Base-by-base conservation (phyloP, 2,329 filamentous ascomycete genomes). In the Pestalotiopsis sp. region DNA sequence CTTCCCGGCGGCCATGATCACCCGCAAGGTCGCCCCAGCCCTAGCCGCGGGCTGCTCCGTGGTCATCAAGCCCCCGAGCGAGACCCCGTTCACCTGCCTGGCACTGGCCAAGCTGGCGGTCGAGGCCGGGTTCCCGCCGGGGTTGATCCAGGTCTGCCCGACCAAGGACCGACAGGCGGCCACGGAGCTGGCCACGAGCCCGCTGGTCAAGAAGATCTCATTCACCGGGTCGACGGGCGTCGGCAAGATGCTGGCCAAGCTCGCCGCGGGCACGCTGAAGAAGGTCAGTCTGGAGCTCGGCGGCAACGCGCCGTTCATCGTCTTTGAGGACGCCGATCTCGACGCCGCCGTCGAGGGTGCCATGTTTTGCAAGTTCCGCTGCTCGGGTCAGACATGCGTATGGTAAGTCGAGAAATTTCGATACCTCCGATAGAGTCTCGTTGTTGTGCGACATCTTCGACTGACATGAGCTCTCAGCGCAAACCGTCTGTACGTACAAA, bases 1-100 rank as follows among this genome's bases (percentile, higher is more conserved):
- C 81, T 97, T 97, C 76, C 91, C 92, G 14, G 89, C 90, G 3
- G 91, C 91, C 64, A 93, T 93, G 91, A 89, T 93, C 72, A 92
- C 90, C 5, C 83, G 90, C 69, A 92, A 92, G 79, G 85, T 90
- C 64, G 90, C 87, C 1, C 90, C 93, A 1, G 93, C 92, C 7
- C 86, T 98, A 67, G 96, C 96, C n/a, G 95, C 94, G n/a, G 96
- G 95, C 69, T 98, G 95, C 82, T 97, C 95, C 0, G 92, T 97
- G 2, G 95, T 98, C 2, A 91, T 91, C 75, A 99, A 99, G 81
- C 92, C 94, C 17, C 95, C 95, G 1, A 91, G 91, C 63, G 95
- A 98, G 84, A 97, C 96, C 0, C 95, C 95, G 0, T 95, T 96
- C 79, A 97, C 95, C 31, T 90, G 94, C 0, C 90, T 97, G 45